Evolutionary conservation across 73 alveolate genomes (phyloP).

Genomic region (Paramecium bursaria): DNA sequence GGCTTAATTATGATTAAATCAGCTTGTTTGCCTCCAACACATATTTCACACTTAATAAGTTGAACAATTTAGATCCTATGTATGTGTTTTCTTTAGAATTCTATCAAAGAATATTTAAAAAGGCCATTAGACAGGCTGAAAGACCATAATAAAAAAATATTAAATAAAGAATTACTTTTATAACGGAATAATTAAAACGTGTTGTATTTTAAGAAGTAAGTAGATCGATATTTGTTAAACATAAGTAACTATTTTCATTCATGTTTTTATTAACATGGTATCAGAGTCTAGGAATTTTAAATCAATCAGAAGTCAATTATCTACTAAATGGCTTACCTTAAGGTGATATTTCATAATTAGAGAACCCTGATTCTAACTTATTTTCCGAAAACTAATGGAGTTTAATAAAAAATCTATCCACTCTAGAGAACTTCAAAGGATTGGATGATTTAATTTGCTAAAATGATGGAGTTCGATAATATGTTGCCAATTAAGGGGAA

Average conservation of each 20-base stretch:
- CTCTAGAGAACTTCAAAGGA: conserved; percentile 33
- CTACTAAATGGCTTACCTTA: conserved; percentile 94
- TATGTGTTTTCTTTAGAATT: conserved; percentile 94
- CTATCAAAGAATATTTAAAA: conserved; percentile 85
- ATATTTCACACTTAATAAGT: conserved; percentile 89
- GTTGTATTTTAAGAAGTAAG: conserved; percentile 80
- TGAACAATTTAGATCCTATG: conserved; percentile 94
- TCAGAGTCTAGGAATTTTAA: conserved; percentile 73
- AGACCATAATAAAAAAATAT: conserved; percentile 76
- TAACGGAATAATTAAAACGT: conserved; percentile 75
- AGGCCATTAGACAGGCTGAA: conserved; percentile 87
- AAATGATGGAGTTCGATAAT: background rate
- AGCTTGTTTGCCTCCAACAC: conserved; percentile 91
- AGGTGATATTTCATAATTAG: conserved; percentile 79
- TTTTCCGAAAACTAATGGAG: conserved; percentile 92
- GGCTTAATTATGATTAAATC: conserved; percentile 90
- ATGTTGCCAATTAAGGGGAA: conserved; percentile 1
- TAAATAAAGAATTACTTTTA: conserved; percentile 80
- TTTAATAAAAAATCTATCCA: conserved; percentile 85
- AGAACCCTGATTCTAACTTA: conserved; percentile 85
- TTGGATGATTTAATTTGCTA: background rate
- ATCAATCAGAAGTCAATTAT: conserved; percentile 82
- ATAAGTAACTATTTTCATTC: conserved; percentile 89
- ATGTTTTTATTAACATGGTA: conserved; percentile 86
- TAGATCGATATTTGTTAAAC: conserved; percentile 95